Percentiles rank a stretch among this genome's conserved stretches.
Conservation (phyloP, 2,329 filamentous ascomycete genomes). For the Penicillium capsulatum region DNA sequence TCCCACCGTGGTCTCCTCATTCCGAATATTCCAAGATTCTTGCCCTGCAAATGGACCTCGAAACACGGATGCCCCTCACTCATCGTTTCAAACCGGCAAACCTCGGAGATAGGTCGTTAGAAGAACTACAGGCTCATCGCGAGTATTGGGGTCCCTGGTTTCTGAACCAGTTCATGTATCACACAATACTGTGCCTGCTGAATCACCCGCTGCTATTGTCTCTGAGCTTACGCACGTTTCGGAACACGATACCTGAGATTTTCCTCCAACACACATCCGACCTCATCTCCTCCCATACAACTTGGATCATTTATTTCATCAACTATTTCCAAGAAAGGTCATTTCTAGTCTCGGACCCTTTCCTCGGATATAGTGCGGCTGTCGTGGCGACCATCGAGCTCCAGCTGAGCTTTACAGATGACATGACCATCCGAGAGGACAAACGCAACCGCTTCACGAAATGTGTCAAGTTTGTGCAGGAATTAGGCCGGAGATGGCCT, state of each 20-base stretch:
- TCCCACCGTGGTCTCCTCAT: slow-evolving; percentile 48
- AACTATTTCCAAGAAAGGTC: slow-evolving; percentile 45
- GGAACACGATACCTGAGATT: slow-evolving; percentile 51
- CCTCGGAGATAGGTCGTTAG: slow-evolving; percentile 41
- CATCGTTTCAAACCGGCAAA: slow-evolving; percentile 51
- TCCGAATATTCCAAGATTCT: slow-evolving; percentile 53
- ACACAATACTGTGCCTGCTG: slow-evolving; percentile 51
- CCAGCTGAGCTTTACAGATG: slow-evolving; percentile 51
- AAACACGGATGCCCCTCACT: slow-evolving; percentile 49
- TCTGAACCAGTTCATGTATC: slow-evolving; percentile 51
- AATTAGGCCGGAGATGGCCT: slow-evolving; percentile 44
- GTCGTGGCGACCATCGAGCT: slow-evolving; percentile 53
- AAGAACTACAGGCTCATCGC: slow-evolving; percentile 44
- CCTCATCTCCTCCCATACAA: slow-evolving; percentile 49
- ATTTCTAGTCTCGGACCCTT: slow-evolving; percentile 47
- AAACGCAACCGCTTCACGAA: slow-evolving; percentile 45
- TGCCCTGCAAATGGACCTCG: slow-evolving; percentile 50
- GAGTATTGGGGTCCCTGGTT: slow-evolving; percentile 55
- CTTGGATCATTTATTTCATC: slow-evolving; percentile 53
- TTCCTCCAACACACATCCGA: slow-evolving; percentile 54
- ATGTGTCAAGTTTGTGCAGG: slow-evolving; percentile 44
- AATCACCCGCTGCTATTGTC: slow-evolving; percentile 55
- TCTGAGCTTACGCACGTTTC: slow-evolving; percentile 51
- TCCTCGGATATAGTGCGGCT: slow-evolving; percentile 49
- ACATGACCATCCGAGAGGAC: slow-evolving; percentile 35